phyloP scores from a whole-genome alignment of 2,329 filamentous ascomycete species.

The Xylaria sp. region DNA sequence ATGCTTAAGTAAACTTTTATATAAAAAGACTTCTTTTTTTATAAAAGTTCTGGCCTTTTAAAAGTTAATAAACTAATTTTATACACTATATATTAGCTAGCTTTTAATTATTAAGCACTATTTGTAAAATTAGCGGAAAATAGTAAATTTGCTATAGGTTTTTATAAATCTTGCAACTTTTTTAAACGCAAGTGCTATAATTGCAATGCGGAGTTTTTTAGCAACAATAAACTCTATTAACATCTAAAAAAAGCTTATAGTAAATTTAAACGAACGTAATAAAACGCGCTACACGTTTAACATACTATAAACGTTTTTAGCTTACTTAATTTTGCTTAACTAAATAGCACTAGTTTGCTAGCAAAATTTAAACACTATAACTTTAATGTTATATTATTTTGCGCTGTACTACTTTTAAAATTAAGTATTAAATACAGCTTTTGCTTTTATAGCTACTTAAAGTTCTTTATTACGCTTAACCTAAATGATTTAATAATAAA shows the following conservation, averaged over 20 bases:
- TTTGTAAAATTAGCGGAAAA: neutral
- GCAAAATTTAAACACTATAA: too few species aligned
- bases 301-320: neutral
- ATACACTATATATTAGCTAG: neutral
- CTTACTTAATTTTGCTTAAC: neutral
- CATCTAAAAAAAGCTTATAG: neutral
- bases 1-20: neutral
- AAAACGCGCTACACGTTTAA: neutral
- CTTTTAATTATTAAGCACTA: neutral
- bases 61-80: neutral
- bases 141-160: neutral
- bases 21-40: neutral
- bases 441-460: neutral
- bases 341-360: too few species aligned
- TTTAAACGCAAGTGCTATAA: too few species aligned
- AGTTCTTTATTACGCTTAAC: neutral
- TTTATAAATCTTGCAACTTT: neutral
- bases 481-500: neutral
- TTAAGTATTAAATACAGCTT: too few species aligned
- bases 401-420: neutral
- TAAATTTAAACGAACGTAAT: neutral
- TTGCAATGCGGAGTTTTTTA: too few species aligned
- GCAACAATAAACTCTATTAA: neutral
- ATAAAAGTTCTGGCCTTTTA: neutral
- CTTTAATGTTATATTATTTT: too few species aligned